phyloP scores from a whole-genome alignment of 1,139 yeast species.

The Candida sojae region DNA sequence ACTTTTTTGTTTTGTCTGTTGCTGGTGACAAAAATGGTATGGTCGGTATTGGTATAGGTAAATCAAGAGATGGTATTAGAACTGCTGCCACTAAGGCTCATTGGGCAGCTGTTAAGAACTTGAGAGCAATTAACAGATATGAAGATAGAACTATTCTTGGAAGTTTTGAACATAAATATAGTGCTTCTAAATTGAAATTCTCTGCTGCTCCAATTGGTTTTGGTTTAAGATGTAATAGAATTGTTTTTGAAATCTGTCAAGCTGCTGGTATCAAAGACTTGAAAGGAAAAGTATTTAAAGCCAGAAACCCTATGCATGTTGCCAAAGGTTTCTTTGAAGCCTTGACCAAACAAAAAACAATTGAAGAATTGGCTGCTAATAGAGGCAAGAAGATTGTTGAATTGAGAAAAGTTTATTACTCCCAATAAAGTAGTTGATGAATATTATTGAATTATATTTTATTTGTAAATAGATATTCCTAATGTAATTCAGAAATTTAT shows the following conservation, averaged over 20 bases:
- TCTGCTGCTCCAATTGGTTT: constrained; percentile 93
- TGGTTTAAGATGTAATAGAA: constrained; percentile 90
- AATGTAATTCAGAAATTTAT: background rate
- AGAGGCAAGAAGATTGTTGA: constrained; percentile 96
- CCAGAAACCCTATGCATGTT: constrained; percentile 93
- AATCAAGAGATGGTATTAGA: constrained; percentile 76
- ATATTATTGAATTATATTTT: background rate
- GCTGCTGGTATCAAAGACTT: constrained; percentile 94
- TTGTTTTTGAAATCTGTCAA: constrained; percentile 88
- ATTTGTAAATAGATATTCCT: background rate
- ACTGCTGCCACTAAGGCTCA: constrained; percentile 84
- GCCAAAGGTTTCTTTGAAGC: constrained; percentile 91
- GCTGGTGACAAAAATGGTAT: constrained; percentile 94
- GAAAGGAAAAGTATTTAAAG: constrained; percentile 86
- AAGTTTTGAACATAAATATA: constrained; percentile 78
- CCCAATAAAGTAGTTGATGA: constrained; percentile 26
- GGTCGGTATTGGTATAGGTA: constrained; percentile 95
- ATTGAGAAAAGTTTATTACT: constrained; percentile 85
- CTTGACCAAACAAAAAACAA: constrained; percentile 72
- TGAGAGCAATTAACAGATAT: constrained; percentile 79
- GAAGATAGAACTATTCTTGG: constrained; percentile 93
- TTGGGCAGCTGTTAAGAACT: constrained; percentile 91
- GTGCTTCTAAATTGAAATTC: constrained; percentile 80
- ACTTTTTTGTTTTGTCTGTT: constrained; percentile 82
- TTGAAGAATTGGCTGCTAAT: constrained; percentile 85